Percentiles rank a stretch among this genome's conserved stretches.
Conservation (phyloP, 2,329 filamentous ascomycete species). For the Calonectria hawksworthii region DNA sequence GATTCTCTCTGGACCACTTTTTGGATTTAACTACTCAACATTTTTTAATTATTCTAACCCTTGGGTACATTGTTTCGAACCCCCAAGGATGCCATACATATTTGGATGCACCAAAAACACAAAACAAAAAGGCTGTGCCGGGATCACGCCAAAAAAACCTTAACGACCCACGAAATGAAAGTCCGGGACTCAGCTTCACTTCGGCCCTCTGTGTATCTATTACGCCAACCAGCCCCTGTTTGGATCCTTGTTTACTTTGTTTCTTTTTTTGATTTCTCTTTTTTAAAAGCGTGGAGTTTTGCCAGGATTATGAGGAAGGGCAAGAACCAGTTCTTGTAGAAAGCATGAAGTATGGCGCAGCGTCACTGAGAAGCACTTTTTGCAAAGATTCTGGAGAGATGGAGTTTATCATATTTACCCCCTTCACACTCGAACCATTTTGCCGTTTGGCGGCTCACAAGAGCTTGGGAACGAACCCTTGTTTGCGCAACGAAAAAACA, state of each 20-base stretch:
- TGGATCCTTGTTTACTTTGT: conserved; percentile 35
- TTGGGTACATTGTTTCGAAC: conserved; percentile 24
- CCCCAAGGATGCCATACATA: conserved; percentile 21
- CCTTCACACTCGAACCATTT: conserved; percentile 21
- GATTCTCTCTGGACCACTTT: conserved; percentile 18
- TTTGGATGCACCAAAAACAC: conserved; percentile 20
- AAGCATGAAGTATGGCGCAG: conserved; percentile 47
- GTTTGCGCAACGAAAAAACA: conserved; percentile 31
- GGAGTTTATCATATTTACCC: conserved; percentile 35
- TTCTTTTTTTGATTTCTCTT: conserved; percentile 28
- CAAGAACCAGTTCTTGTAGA: conserved; percentile 45
- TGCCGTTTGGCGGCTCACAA: conserved; percentile 20
- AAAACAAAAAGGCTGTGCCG: conserved; percentile 37
- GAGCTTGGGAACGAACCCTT: conserved; percentile 25
- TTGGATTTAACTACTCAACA: conserved; percentile 29
- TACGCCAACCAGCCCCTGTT: conserved; percentile 29
- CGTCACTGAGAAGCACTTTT: conserved; percentile 32
- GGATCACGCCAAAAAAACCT: conserved; percentile 40
- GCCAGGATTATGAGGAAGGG: conserved; percentile 44
- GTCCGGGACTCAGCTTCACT: conserved; percentile 40
- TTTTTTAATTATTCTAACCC: conserved; percentile 28
- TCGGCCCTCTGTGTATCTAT: conserved; percentile 38
- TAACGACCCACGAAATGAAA: conserved; percentile 45
- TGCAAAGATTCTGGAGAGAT: conserved; percentile 34
- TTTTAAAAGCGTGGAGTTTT: conserved; percentile 48